Evolutionary conservation across 768 basidiomycete species (phyloP).

Genomic region (Podaxis sp.): DNA sequence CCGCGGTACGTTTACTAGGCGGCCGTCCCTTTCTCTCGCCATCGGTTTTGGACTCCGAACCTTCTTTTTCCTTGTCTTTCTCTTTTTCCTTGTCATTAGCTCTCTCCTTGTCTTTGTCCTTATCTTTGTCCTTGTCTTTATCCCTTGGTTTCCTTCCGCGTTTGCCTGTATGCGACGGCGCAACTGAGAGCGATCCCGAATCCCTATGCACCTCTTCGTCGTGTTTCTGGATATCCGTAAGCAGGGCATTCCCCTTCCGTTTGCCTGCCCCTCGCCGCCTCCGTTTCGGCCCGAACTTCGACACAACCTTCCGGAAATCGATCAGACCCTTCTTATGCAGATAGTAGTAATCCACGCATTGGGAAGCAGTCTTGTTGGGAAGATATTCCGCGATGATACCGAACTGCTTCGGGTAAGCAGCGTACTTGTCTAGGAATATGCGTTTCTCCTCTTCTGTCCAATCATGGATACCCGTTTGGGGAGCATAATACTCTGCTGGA

Average conservation of each 20-base stretch:
- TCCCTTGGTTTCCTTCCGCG: constrained; percentile 8
- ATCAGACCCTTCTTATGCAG: constrained; percentile 87
- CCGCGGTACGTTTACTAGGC: constrained; percentile 22
- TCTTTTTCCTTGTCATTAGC: background rate
- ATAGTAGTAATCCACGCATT: constrained; percentile 94
- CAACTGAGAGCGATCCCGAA: constrained; percentile 28
- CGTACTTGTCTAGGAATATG: constrained; percentile 76
- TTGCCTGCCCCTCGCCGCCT: constrained; percentile 59
- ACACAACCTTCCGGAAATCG: constrained; percentile 76
- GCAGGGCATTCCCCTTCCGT: constrained; percentile 76
- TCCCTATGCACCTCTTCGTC: constrained; percentile 52
- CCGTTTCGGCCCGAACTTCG: constrained; percentile 60
- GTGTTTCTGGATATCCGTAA: constrained; percentile 77
- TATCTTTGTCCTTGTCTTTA: constrained; percentile 9
- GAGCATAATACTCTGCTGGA: constrained; percentile 73
- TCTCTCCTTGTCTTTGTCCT: constrained; percentile 1
- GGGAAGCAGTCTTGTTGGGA: constrained; percentile 78
- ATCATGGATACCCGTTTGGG: constrained; percentile 67
- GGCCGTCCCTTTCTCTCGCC: constrained; percentile 33
- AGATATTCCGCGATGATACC: constrained; percentile 82
- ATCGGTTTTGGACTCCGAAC: constrained; percentile 9
- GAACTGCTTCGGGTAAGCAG: constrained; percentile 89
- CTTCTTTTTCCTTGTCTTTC: constrained; percentile 1
- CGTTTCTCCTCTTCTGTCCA: constrained; percentile 87
- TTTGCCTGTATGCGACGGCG: constrained; percentile 37